These are phyloP conservation scores for Umbellularia californica DNA, from an alignment of 164 flowering plant genomes.

Conservation along the genomic window DNA sequence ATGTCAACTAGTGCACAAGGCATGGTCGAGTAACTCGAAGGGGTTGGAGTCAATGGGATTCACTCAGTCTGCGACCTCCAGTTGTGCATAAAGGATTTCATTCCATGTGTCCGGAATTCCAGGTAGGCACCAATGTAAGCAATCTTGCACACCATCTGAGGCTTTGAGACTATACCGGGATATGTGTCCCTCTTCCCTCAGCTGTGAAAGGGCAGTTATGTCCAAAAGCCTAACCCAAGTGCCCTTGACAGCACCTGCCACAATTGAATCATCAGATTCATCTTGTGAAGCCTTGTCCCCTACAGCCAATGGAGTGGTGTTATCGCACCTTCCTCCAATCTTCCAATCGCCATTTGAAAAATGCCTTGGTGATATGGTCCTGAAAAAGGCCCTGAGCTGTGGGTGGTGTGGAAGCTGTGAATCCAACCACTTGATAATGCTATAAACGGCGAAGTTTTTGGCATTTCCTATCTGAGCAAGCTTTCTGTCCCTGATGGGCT, in stretches of 20 bases:
- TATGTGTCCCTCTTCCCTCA: constrained; percentile 73
- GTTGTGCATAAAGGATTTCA: constrained; percentile 60
- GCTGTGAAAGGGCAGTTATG: constrained; percentile 61
- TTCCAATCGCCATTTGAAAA: constrained; percentile 76
- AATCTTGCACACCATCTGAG: constrained; percentile 42
- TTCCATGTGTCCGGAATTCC: constrained; percentile 90
- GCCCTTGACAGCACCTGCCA: constrained; percentile 54
- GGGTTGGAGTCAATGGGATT: neutral
- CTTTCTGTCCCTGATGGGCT: constrained; percentile 23
- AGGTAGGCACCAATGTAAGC: constrained; percentile 87
- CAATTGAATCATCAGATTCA: constrained; percentile 48
- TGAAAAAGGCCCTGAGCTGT: constrained; percentile 50
- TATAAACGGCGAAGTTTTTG: constrained; percentile 52
- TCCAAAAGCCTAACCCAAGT: constrained; percentile 56
- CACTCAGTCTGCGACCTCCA: constrained; percentile 19
- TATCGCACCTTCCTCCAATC: constrained; percentile 71
- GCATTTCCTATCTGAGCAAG: constrained; percentile 42
- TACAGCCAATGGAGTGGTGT: constrained; percentile 40
- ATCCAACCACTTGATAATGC: constrained; percentile 59
- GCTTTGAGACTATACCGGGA: constrained; percentile 42
- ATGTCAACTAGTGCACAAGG: neutral
- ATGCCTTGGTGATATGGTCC: constrained; percentile 76
- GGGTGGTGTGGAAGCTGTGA: constrained; percentile 51
- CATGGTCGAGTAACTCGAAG: neutral
- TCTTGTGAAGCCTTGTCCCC: constrained; percentile 54